Base-by-base conservation (phyloP, 2,329 filamentous ascomycete species). In the Nemania diffusa region DNA sequence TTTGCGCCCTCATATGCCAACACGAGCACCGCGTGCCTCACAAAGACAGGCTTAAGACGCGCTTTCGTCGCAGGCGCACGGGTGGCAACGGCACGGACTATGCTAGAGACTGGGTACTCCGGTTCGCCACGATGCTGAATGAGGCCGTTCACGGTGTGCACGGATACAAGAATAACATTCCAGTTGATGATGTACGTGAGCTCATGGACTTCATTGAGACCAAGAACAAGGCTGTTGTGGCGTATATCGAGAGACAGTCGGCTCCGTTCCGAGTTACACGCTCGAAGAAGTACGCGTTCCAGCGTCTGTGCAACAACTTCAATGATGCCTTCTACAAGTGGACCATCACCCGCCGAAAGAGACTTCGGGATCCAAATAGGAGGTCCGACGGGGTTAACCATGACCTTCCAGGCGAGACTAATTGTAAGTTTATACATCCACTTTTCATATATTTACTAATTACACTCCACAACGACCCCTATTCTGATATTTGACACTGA, bases 61-160 rank as follows among this genome's bases (percentile, higher is more conserved):
- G 22, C 8, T 26, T 27, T 52, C 8, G 20, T 37, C 22, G 24
- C 20, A 11, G 13, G 3, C 13, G 13, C 13, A 17, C 3, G 17
- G 15, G 24, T 40, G 32, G 22, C 22, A 15, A 27, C 8, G 40
- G 17, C 11, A 11, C 22, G 11, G 37, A 37, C 22, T 1, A 37
- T 34, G 22, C 34, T 20, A 15, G 24, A 22, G 65, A 70, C 40
- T 34, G 57, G 32, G 17, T 53, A 0, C 40, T 69, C 3, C 51
- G 40, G 15, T 74, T 80, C 58, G 72, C 75, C 15, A 73, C 73
- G 0, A 65, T 71, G 51, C 67, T 80, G 46, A 80, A 79, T 57
- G 46, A 72, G 15, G 74, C 75, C 1, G 59, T 66, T 11, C 17
- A 62, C 2, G 37, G 72, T 15, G 72, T 74, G 17, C 73, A 76